These are phyloP conservation scores for Botrytis tulipae DNA, from an alignment of 2,329 filamentous ascomycete genomes.

Conservation along the genomic window DNA sequence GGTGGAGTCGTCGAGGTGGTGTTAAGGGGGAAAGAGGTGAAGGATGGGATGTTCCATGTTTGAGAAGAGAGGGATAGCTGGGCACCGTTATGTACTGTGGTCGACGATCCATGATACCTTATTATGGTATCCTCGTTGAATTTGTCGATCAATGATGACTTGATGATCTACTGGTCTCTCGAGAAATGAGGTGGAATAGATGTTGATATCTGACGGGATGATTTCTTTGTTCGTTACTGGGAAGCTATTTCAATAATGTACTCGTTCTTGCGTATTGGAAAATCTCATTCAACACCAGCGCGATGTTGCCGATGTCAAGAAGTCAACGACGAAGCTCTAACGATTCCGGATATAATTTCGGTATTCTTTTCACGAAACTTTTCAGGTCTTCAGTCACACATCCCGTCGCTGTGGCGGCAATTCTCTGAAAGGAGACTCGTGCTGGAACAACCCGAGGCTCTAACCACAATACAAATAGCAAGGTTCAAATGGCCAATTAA, in stretches of 20 bases:
- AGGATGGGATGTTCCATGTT: conserved; percentile 9
- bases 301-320: background rate
- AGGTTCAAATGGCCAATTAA: background rate
- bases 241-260: background rate
- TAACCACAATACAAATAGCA: background rate
- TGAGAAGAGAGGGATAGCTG: conserved; percentile 1
- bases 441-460: background rate
- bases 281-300: background rate
- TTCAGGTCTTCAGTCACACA: background rate
- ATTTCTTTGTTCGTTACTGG: conserved; percentile 4
- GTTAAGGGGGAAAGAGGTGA: conserved; percentile 18
- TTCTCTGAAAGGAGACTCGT: background rate
- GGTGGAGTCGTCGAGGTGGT: conserved; percentile 16
- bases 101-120: conserved; percentile 16
- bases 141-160: background rate
- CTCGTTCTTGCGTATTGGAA: background rate
- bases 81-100: conserved; percentile 7
- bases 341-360: background rate
- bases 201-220: background rate
- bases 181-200: background rate
- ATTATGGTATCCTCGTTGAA: background rate
- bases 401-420: background rate
- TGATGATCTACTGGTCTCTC: background rate
- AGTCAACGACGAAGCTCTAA: background rate
- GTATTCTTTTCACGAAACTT: background rate